Evolutionary conservation across 2,329 filamentous ascomycete genomes (phyloP), one percentile per base, ranked within the genome.

Genomic region (Diplocarpon rosae): DNA sequence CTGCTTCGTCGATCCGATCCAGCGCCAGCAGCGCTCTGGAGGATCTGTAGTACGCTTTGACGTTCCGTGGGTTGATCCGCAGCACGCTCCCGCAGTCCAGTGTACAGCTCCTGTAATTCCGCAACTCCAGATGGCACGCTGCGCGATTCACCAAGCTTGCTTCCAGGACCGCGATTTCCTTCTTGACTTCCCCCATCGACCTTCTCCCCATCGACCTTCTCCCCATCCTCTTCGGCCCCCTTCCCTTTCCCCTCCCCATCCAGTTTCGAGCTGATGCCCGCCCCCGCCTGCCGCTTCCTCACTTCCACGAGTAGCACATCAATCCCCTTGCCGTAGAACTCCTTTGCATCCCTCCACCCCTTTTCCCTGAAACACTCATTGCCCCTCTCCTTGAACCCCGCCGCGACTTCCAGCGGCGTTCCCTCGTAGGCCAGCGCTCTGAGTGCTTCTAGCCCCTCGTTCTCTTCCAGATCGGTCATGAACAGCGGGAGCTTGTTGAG

Each of bases 341-440:
- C 88, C 60, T 83, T 82, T 3, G 89, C 92, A 63, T 96, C 88
- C 20, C 65, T 70, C 78, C 83, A 95, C 38, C 77, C 71, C 63
- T 79, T 80, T 44, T 72, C 71, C 56, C 75, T 73, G 60, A 93
- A 94, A 58, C 77, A 80, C 57, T 96, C 90, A 62, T 98, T 98
- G 29, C 92, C 92, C 54, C 87, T 85, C 61, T 90, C 83, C 58
- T 92, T 87, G 69, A 95, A 95, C 52, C 86, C 86, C 36, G 75
- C 67, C 15, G 80, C 84, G 50, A 94, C 82, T 63, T 96, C 90
- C 9, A 80, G 73, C 39, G 85, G 79, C 8, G 88, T 89, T 15
- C 92, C 93, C 67, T 98, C 92, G 62, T 95, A 95, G 27, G 87
- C 86, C 32, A 98, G 70, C 0, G 92, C 90, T 61, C 85, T 83